Conservation (phyloP, 805 yeast species). For the Candida germanica region DNA sequence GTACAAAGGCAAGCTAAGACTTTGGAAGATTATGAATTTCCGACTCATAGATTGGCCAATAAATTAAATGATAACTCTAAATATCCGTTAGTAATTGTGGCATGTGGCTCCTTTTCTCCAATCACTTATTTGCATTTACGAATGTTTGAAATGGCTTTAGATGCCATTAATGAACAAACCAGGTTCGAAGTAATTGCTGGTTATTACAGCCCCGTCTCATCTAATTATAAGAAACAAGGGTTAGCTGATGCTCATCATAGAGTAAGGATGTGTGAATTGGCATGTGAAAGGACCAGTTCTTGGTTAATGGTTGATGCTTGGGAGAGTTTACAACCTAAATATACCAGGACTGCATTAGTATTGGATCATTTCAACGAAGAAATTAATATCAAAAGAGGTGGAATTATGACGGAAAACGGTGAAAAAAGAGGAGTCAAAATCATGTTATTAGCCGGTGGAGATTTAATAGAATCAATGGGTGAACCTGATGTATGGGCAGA, state of each 20-base stretch:
- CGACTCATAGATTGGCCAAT: conserved; percentile 78
- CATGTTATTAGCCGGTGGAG: conserved; percentile 97
- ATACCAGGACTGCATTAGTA: conserved; percentile 92
- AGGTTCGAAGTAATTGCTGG: conserved; percentile 96
- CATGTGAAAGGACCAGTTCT: conserved; percentile 92
- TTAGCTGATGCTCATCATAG: conserved; percentile 85
- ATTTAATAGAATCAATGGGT: conserved; percentile 97
- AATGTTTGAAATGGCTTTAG: conserved; percentile 99
- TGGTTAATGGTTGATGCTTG: conserved; percentile 99
- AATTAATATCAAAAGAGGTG: conserved; percentile 85
- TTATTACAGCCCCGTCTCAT: conserved; percentile 90
- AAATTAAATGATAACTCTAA: conserved; percentile 69
- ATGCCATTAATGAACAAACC: conserved; percentile 86
- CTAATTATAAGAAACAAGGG: conserved; percentile 90
- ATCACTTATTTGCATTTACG: conserved; percentile 90
- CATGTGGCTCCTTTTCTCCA: conserved; percentile 97
- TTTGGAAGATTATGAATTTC: conserved; percentile 71
- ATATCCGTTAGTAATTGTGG: conserved; percentile 88
- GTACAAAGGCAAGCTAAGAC: conserved; percentile 80
- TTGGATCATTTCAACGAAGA: conserved; percentile 96
- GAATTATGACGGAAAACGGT: conserved; percentile 53
- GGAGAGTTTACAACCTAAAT: conserved; percentile 90
- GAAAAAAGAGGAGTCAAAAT: conserved; percentile 76
- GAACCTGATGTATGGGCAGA: conserved; percentile 99
- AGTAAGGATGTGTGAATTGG: conserved; percentile 96